A percentile compares a stretch with the other conserved stretches of the same genome.
These are phyloP conservation scores for Ceratobasidium sp. DNA, from an alignment of 1,284 basidiomycete genomes.

Conservation along the genomic window DNA sequence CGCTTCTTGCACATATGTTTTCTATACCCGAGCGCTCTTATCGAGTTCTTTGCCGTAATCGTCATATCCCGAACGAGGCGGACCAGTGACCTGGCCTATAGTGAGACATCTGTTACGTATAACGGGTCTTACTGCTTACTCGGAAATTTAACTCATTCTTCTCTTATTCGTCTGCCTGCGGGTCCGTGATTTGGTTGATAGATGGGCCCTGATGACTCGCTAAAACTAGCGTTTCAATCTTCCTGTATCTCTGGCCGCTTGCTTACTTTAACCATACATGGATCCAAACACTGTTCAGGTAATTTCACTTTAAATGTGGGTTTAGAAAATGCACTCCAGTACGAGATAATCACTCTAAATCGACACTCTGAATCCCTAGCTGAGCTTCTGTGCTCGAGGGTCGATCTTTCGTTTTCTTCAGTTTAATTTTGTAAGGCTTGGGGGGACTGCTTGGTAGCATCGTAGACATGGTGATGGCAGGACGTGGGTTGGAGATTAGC, in stretches of 20 bases:
- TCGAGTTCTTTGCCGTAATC: conserved; percentile 15
- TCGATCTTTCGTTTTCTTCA: neutral
- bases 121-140: too few relatives aligned
- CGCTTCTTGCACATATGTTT: conserved; percentile 19
- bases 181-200: too few relatives aligned
- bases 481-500: neutral
- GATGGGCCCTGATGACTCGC: too few relatives aligned
- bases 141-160: too few relatives aligned
- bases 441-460: neutral
- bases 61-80: neutral
- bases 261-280: neutral
- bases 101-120: neutral
- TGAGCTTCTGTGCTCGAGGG: neutral
- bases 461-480: neutral
- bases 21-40: conserved; percentile 17
- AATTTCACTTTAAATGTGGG: too few relatives aligned
- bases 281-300: neutral
- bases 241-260: too few relatives aligned
- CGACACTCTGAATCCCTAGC: neutral
- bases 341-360: neutral
- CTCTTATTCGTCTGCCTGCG: too few relatives aligned
- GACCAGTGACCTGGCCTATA: neutral
- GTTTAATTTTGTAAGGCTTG: neutral
- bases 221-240: too few relatives aligned
- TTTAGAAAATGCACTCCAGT: neutral